Evolutionary conservation across 192 early-diverging fungal genomes (phyloP), one percentile per base, ranked within the genome.

Genomic region (Dissophora ornata): DNA sequence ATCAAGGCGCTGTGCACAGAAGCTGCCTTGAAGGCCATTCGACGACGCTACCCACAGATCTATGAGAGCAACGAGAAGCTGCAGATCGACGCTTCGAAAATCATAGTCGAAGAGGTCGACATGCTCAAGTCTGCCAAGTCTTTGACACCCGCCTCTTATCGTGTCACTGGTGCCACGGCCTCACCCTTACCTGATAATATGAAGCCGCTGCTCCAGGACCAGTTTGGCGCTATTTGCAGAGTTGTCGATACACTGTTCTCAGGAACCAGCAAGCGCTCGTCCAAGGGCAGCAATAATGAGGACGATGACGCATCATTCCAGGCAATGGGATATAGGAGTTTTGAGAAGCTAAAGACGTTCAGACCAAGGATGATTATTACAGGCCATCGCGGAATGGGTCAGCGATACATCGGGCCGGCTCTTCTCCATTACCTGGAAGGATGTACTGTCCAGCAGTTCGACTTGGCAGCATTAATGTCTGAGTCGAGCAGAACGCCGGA

Each of bases 1-100:
- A 71, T 94, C 22, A 85, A 81, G 57, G 85, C 90, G 1, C 67
- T 94, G 46, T 90, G 90, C 77, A 90, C 88, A 0, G 91, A 92
- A 51, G 90, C 92, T 2, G 91, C 86, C 9, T 81, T 91, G n/a
- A 62, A 82, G 38, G 89, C 91, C 2, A 85, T 94, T 21, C 80
- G 88, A n/a, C 47, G 89, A 32, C 84, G 79, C 12, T 89, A 80
- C 44, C 93, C 93, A 38, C 87, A 90, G 53, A 85, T 94, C 29
- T 93, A 94, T 65, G 82, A 81, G 22, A 84, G 79, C 26, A 55
- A 69, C 4, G 74, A 88, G n/a, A 85, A 84, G 53, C 67, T 88
- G 40, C 38, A 78, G 24, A 80, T 93, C 8, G 79, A 88, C 18
- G 69, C 80, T 2, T 62, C 51, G 18, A 46, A 66, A 0, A 84